Conservation (phyloP, 2,329 filamentous ascomycete genomes). For the Alternaria consortialis region DNA sequence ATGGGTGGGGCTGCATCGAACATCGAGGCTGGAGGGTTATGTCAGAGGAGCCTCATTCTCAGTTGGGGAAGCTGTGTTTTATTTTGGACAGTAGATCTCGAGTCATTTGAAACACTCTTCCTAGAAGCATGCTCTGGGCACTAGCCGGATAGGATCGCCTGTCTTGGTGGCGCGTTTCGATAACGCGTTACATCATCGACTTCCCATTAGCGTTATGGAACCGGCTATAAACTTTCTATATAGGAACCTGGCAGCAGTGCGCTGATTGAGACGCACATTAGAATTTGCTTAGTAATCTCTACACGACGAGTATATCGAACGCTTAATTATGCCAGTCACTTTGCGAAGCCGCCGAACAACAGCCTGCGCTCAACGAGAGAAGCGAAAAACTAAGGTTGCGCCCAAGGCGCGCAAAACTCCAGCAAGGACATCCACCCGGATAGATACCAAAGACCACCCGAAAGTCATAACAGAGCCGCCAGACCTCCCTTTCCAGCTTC, state of each 20-base stretch:
- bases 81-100: neutral
- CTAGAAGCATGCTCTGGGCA: neutral
- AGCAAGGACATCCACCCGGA: slow-evolving; percentile 5
- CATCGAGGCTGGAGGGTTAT: neutral
- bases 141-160: neutral
- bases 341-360: slow-evolving; percentile 4
- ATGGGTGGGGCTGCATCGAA: slow-evolving; percentile 1
- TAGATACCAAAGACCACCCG: slow-evolving; percentile 22
- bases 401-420: slow-evolving; percentile 11
- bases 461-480: slow-evolving; percentile 25
- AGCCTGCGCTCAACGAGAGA: neutral
- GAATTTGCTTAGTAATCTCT: neutral
- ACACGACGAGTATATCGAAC: neutral
- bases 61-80: neutral
- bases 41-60: neutral
- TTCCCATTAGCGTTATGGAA: slow-evolving; percentile 1
- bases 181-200: slow-evolving; percentile 2
- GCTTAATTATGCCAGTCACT: neutral
- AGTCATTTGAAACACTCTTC: neutral
- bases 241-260: neutral
- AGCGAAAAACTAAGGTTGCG: slow-evolving; percentile 1
- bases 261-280: neutral
- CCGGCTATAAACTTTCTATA: neutral
- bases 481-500: slow-evolving; percentile 34
- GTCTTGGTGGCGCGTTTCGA: neutral